phyloP scores from a whole-genome alignment of 176 grass and related monocot species.

The Tillandsia leiboldiana region DNA sequence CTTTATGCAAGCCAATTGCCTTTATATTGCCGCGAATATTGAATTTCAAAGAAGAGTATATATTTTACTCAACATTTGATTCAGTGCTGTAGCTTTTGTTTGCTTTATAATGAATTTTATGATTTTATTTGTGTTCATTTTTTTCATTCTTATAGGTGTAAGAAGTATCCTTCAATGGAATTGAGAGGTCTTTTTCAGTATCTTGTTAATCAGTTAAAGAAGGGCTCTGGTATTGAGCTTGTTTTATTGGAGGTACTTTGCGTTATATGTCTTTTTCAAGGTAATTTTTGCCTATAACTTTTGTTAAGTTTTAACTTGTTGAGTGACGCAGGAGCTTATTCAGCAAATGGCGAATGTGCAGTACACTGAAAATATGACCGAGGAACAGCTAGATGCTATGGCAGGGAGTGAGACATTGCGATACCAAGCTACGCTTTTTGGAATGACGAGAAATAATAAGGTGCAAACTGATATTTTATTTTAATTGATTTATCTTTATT shows the following conservation, averaged over 20 bases:
- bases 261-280: conserved; percentile 4
- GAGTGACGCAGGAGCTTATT: conserved; percentile 69
- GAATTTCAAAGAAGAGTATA: too few relatives aligned
- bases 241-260: conserved; percentile 70
- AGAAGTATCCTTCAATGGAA: conserved; percentile 93
- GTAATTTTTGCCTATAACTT: background rate
- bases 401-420: conserved; percentile 89
- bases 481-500: background rate
- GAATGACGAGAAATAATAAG: conserved; percentile 83
- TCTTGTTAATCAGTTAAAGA: conserved; percentile 96
- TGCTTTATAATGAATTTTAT: background rate
- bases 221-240: conserved; percentile 77
- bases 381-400: conserved; percentile 96
- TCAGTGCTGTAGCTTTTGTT: background rate
- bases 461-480: conserved; percentile 12
- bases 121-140: background rate
- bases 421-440: conserved; percentile 77
- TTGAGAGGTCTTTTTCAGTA: conserved; percentile 95
- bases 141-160: conserved; percentile 57
- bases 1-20: too few relatives aligned
- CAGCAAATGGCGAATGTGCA: conserved; percentile 99
- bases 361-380: conserved; percentile 96
- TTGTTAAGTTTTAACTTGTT: background rate
- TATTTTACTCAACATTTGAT: too few relatives aligned
- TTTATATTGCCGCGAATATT: too few relatives aligned